Evolutionary conservation across 257 asterid genomes (phyloP), one percentile per base, ranked within the genome.

Genomic region (Linaria vulgaris): DNA sequence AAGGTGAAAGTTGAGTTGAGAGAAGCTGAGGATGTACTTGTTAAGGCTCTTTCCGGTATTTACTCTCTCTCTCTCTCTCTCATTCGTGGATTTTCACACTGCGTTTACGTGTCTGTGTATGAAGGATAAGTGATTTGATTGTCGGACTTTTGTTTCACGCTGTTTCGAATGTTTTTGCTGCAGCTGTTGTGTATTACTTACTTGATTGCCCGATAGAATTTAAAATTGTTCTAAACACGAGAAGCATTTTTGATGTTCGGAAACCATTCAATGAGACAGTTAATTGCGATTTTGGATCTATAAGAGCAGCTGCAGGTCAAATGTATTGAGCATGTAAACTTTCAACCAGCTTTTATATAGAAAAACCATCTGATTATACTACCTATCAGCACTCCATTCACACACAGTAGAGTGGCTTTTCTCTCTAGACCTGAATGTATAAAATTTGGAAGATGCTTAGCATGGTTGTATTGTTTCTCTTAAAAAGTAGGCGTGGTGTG

Each of bases 11-110:
- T 49, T 23, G 86, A 82, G 73, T 57, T 89, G 43, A 78, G 88
- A 52, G 94, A 78, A 61, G 85, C 83, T 47, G 99, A 89, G 62
- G 95, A 79, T 76, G 79, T 52, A 68, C 68, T 92, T 77, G 90
- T 89, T 56, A 87, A 87, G 72, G 82, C 95, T 60, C 90, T 87
- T 71, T 82, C 95, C 66, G 97, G 97, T 92, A 78, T 6, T 63
- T 34, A 12, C 39, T 45, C 22, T 60, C 6, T 45, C 16, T 51
- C 49, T 39, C 66, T 53, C 45, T 27, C 34, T 27, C 53, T 38
- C 48, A 66, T 31, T 63, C 49, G 9, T 9, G 30, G 14, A 12
- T 23, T 10, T 0, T 25, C n/a, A 24, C 19, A 6, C 1, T 5
- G 22, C 17, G 3, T 21, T 11, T 14, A 21, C 38, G 31, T 34